Evolutionary conservation across 176 grass and related monocot genomes (phyloP).

Genomic region (Oryza australiensis): DNA sequence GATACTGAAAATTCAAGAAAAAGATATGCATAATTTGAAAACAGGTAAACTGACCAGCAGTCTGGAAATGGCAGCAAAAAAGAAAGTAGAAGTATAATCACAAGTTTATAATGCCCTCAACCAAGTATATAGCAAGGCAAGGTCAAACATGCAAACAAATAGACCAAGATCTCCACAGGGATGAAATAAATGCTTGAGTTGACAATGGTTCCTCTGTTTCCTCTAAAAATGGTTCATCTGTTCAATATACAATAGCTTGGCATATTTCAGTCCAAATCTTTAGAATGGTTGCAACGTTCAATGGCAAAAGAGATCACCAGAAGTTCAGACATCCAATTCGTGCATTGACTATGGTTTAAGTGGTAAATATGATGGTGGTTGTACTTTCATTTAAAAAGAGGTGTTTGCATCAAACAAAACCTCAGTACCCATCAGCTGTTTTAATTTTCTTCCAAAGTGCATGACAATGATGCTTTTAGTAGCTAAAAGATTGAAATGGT

Average conservation of each 20-base stretch:
- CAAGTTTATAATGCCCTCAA: not conserved
- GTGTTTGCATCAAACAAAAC: not conserved
- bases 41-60: not conserved
- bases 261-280: not conserved
- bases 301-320: not conserved
- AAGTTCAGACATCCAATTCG: not conserved
- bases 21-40: constrained; percentile 42
- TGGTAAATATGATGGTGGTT: not conserved
- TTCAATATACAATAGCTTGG: not conserved
- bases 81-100: not conserved
- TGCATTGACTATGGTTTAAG: not conserved
- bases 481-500: not conserved
- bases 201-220: not conserved
- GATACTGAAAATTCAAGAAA: constrained; percentile 68
- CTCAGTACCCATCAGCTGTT: not conserved
- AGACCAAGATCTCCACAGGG: not conserved
- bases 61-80: constrained; percentile 1
- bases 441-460: not conserved
- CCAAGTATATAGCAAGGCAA: not conserved
- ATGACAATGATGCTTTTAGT: not conserved
- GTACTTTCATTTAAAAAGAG: not conserved
- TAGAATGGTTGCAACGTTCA: not conserved
- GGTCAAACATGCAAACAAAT: not conserved
- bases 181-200: not conserved
- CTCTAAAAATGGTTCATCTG: not conserved